Evolutionary conservation across 73 alveolate genomes (phyloP), one percentile per base, ranked within the genome.

Genomic region (Symbiodinium pilosum): DNA sequence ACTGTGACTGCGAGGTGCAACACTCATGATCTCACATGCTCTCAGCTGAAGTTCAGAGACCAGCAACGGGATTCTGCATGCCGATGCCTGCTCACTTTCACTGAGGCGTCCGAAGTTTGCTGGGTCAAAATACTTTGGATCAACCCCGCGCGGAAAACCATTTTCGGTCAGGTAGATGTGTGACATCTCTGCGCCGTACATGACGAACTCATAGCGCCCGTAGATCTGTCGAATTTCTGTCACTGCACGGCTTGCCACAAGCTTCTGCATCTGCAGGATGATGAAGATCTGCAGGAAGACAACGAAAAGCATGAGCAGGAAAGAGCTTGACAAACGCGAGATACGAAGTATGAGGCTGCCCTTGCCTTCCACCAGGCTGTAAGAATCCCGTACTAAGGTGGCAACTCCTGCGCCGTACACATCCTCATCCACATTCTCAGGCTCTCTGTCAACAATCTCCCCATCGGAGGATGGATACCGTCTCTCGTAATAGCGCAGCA

Each of bases 141-240:
- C 96, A 26, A 32, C 86, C n/a, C 96, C 96, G 14, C 96, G 73
- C 2, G 96, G 96, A 32, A 91, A 91, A 77, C 96, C 96, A n/a
- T 91, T 91, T 3, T 47, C 81, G 8, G 96, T 91, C 30, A 91
- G 88, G 88, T 91, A 91, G 44, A 91, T 75, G 39, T 91, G 96
- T 2, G 96, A 40, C 96, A 91, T 91, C 9, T 91, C 96, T 24
- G 96, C 96, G 18, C 96, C 96, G 32, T 91, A 91, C 96, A 91
- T 91, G 86, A 91, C 96, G 43, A 42, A 91, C 77, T 91, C 96
- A 43, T 91, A 91, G 32, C 96, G 87, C 1, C 96, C 96, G 43
- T 91, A 91, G 96, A 91, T 91, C 87, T 91, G 96, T 38, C 96
- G 96, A 40, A 91, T 91, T 64, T 91, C 96, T 14, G 96, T 91